Percentiles rank a stretch among this genome's conserved stretches.
Conservation (phyloP, 345 rosid genomes). For the Eucalyptus brandiana region DNA sequence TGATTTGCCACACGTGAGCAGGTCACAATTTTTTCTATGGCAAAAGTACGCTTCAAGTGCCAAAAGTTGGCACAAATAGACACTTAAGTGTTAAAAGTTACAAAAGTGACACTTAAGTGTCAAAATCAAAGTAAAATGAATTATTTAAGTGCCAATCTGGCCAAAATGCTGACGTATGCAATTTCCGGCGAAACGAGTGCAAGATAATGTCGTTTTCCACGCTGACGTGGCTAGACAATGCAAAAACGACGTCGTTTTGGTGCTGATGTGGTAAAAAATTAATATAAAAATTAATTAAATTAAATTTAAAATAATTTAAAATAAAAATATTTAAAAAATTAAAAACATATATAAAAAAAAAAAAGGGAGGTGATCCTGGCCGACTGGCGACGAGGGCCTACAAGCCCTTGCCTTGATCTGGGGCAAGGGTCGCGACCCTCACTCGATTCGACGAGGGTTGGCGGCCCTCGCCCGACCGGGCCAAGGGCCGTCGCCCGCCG, state of each 20-base stretch:
- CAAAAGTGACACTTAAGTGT: fast-evolving
- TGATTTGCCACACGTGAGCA: not conserved
- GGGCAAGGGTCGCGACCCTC: fast-evolving
- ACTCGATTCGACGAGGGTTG: fast-evolving
- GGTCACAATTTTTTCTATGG: not conserved
- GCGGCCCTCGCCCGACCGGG: fast-evolving
- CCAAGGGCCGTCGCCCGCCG: no score
- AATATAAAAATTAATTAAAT: no score
- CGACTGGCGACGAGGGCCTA: fast-evolving
- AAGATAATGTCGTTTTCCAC: no score
- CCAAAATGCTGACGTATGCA: fast-evolving
- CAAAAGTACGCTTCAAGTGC: no score
- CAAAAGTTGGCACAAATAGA: fast-evolving
- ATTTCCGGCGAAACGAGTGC: no score
- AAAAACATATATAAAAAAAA: no score
- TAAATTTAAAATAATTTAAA: no score
- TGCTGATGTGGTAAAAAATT: no score
- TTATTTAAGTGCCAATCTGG: fast-evolving
- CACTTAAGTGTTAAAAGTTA: no score
- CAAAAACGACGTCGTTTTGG: fast-evolving
- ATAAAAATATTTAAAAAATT: no score
- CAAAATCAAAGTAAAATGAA: no score
- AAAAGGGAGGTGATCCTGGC: fast-evolving
- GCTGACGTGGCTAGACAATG: fast-evolving
- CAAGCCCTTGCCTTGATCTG: fast-evolving